Base-by-base conservation (phyloP, 768 basidiomycete species). In the Suillus decipiens region DNA sequence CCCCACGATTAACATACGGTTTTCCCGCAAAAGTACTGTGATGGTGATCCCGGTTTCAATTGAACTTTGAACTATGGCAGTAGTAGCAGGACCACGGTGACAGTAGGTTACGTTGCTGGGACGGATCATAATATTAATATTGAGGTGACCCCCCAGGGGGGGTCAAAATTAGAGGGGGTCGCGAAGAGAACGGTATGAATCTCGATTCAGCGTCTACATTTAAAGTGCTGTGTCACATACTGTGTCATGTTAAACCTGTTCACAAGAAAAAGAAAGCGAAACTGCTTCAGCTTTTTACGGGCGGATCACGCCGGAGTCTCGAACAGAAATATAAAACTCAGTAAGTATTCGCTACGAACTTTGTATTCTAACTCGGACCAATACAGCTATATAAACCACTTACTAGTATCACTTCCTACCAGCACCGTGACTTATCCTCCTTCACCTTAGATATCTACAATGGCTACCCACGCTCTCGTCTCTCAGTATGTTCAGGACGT, bases 401-500 rank as follows among this genome's bases (percentile, higher is more conserved):
- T 12, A 34, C 33, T 34, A 34, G 28, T 28, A 28, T 3, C 3
- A 28, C 28, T 28, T 28, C 33, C 11, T n/a, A 1, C 7, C 47
- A 47, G 19, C 19, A 55, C 54, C 36, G 1, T 14, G 12, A 7
- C n/a, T 1, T 34, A 14, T 36, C 42, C 24, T 43, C 34, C 41
- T 24, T 61, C n/a, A 45, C 7, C 42, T 22, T 37, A 58, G 61
- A 22, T 14, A 14, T 28, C 28, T 31, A 28, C 37, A 60, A 63
- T 65, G 64, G 4, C 73, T 22, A 64, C 73, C 10, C 31, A n/a
- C 1, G 31, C 60, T 19, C 71, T 91, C 57, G 70, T 92, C 56
- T 68, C 78, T 10, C 81, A 80, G 36, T 93, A 90, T 71, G 72
- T 89, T 57, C 78, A 82, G 8, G 84, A 86, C 24, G 77, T 81